A percentile compares a stretch with the other conserved stretches of the same genome.
Evolutionary conservation across 305 asterid species (phyloP).

Genomic region (Fraxinus latifolia): DNA sequence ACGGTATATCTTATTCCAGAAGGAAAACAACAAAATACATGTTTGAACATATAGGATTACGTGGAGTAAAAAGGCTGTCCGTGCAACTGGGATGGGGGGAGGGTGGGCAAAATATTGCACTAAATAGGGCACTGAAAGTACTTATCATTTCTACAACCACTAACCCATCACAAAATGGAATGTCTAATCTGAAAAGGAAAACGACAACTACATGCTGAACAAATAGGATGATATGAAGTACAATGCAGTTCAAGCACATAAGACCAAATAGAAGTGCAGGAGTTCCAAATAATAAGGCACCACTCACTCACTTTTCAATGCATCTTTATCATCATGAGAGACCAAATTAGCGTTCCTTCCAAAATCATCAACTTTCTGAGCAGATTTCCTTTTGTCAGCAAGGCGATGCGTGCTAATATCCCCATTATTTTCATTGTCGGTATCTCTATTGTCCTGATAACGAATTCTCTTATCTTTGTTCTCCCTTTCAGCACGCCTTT

Average conservation of each 20-base stretch:
- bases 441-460: conserved; percentile 71
- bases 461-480: conserved; percentile 67
- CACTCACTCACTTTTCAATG: conserved; percentile 73
- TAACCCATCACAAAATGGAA: background rate
- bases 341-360: conserved; percentile 58
- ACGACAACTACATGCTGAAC: background rate
- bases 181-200: background rate
- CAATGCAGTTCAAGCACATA: background rate
- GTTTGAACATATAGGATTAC: background rate
- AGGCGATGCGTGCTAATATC: conserved; percentile 60
- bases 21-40: background rate
- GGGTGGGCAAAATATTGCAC: background rate
- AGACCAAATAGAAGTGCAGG: background rate
- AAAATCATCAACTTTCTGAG: conserved; percentile 65
- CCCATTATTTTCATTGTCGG: conserved; percentile 64
- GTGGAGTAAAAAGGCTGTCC: background rate
- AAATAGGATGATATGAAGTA: background rate
- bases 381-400: conserved; percentile 71
- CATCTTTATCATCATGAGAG: conserved; percentile 69
- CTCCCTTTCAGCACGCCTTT: conserved; percentile 76
- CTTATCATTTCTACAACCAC: background rate
- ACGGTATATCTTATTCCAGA: background rate
- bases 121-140: background rate
- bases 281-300: conserved; percentile 10
- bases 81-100: background rate